These are phyloP conservation scores for Monosporascus sp. DNA, from an alignment of 2,329 filamentous ascomycete species.

Conservation along the genomic window DNA sequence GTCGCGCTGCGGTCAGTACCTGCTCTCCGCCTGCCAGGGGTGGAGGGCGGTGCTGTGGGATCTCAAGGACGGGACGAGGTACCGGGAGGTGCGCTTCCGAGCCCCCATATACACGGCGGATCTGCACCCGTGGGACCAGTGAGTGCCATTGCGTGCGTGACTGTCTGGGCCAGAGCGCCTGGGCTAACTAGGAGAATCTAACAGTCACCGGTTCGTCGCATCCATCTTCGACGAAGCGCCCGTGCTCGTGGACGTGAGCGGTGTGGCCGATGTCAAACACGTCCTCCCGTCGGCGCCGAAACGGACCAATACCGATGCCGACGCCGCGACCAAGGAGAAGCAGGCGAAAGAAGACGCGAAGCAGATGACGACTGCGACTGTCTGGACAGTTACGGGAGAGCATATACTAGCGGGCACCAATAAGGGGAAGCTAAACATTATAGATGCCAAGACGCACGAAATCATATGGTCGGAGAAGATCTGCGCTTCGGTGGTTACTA, in stretches of 20 bases:
- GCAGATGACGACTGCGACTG: constrained; percentile 86
- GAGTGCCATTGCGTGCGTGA: constrained; percentile 23
- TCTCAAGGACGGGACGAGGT: constrained; percentile 60
- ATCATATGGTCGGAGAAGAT: constrained; percentile 88
- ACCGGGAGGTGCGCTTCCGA: constrained; percentile 84
- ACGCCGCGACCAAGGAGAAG: constrained; percentile 70
- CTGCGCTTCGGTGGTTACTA: constrained; percentile 81
- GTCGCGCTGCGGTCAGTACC: constrained; percentile 85
- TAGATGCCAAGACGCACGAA: constrained; percentile 72
- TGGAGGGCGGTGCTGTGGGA: constrained; percentile 98
- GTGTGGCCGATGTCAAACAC: constrained; percentile 65
- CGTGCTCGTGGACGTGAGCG: constrained; percentile 74
- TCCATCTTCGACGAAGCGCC: constrained; percentile 93
- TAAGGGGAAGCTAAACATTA: constrained; percentile 94
- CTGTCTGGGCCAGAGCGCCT: not conserved
- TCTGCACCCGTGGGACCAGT: constrained; percentile 87
- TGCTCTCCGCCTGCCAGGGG: constrained; percentile 89
- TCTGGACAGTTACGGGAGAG: constrained; percentile 79
- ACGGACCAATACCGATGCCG: constrained; percentile 63
- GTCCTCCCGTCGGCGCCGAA: constrained; percentile 77
- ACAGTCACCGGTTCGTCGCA: constrained; percentile 76
- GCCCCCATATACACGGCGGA: constrained; percentile 95
- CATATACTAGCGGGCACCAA: constrained; percentile 91
- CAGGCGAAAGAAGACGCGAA: constrained; percentile 88
- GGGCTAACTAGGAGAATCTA: constrained; percentile 15